Base-by-base conservation (phyloP, 2,329 filamentous ascomycete species). In the Orbilia blumenaviensis region DNA sequence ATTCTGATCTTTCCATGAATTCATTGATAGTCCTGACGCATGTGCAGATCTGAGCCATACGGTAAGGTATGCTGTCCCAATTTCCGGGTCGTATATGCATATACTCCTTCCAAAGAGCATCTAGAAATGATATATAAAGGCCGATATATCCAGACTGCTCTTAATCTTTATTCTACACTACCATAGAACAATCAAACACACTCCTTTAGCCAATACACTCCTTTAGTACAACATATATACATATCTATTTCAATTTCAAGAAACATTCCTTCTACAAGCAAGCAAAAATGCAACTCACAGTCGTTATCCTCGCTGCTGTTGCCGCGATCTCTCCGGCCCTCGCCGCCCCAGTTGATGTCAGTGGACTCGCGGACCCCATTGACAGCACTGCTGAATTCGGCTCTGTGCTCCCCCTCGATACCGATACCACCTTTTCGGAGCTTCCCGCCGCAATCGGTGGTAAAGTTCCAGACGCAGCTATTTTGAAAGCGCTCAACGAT, bases 221-320 rank as follows among this genome's bases (percentile, higher is more conserved):
- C 1, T 4, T 29, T 34, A 16, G 8, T 14, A 18, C 5, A 34
- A 3, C 29, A 34, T 21, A 34, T 6, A 44, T 10, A 25, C 27
- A 38, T 1, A 34, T 50, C 18, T 38, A 21, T 46, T 21, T 23
- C 23, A 42, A 12, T 46, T 23, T 4, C 14, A 34, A 63, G 16
- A 48, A 18, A 18, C 7, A 21, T 38, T 48, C 58, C 18, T 36
- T 32, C 23, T 7, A 34, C 14, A 32, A 1, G 42, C 21, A 14
- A 14, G 16, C 14, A 41, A 66, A 66, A 66, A 66, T 66, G 62
- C 48, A 66, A 36, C 25, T 44, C 16, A 42, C 62, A 1, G 23
- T 52, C 32, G 9, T 52, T 14, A 21, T 66, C 18, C 14, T 66
- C 46, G 25, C 38, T 0, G 29, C 38, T 8, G 62, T 48, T 7